Base-by-base conservation (phyloP, 495 filamentous ascomycete genomes). In the Daldinia caldariorum region DNA sequence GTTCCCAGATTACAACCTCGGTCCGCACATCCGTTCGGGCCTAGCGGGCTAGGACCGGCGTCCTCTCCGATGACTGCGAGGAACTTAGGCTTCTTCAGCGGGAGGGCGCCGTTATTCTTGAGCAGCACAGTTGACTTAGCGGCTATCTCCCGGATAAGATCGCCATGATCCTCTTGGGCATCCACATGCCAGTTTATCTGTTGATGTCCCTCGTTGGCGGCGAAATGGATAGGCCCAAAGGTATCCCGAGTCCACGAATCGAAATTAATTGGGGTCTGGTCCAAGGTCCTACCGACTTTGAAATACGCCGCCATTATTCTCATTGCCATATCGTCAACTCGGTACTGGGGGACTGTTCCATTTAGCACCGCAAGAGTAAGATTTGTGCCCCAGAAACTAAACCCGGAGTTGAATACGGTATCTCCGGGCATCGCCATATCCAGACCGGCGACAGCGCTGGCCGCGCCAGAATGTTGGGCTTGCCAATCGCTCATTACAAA, bases 391-490 rank as follows among this genome's bases (percentile, higher is more conserved):
- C 91, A 98, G 83, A 84, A 97, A 22, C 91, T 90, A 51, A 81
- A 79, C 22, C 89, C 91, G 26, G 84, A 88, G 73, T 90, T 85
- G 77, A 97, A 94, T 37, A 76, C 63, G 6, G 89, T 86, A 73
- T 99, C 95, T 66, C 95, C 94, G 41, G 95, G 94, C 94, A 97
- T 97, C 9, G 89, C 87, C 94, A 97, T 96, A 75, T 99, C 94
- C 51, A 97, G 79, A 59, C 95, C 95, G 53, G 95, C 95, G 29
- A 93, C 81, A 34, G 92, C 91, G 62, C 84, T 84, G 34, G 87
- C 85, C 16, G 91, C 93, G 75, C 95, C 95, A 16, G 90, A 87
- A 77, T 96, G 91, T 73, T 97, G 94, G 6, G 92, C 94, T 76
- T 86, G 82, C 93, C 93, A 97, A 75, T 97, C 94, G 67, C 88